These are phyloP conservation scores for Gossypium arboreum DNA, from an alignment of 345 rosid genomes.

Conservation along the genomic window DNA sequence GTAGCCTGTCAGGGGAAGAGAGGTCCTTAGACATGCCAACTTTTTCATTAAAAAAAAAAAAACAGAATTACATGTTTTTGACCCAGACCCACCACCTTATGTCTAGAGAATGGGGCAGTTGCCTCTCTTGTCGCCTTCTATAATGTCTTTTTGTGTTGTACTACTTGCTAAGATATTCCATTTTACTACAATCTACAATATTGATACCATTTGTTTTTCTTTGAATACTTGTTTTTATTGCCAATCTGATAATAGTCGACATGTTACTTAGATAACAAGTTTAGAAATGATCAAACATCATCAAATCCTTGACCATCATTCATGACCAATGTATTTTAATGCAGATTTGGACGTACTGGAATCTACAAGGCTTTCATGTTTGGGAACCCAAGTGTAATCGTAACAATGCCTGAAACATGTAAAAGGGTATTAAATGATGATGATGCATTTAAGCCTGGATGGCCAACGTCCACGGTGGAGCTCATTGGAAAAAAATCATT, in stretches of 20 bases:
- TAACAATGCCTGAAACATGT: not conserved
- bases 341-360: not conserved
- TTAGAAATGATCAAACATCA: not conserved
- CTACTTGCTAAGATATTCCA: not conserved
- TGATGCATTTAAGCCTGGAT: not conserved
- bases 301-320: not conserved
- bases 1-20: no score
- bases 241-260: no score
- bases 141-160: not conserved
- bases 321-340: not conserved
- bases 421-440: not conserved
- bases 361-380: not conserved
- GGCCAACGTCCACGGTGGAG: not conserved
- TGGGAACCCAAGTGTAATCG: not conserved
- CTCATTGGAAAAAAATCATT: not conserved
- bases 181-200: not conserved
- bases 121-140: not conserved
- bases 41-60: no score
- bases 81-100: not conserved
- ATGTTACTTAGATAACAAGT: no score
- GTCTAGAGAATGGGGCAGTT: not conserved
- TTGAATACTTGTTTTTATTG: no score
- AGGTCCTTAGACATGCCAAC: no score
- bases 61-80: no score
- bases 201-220: no score